Conservation (phyloP, 441 rosid species). For the Iberis amara region DNA sequence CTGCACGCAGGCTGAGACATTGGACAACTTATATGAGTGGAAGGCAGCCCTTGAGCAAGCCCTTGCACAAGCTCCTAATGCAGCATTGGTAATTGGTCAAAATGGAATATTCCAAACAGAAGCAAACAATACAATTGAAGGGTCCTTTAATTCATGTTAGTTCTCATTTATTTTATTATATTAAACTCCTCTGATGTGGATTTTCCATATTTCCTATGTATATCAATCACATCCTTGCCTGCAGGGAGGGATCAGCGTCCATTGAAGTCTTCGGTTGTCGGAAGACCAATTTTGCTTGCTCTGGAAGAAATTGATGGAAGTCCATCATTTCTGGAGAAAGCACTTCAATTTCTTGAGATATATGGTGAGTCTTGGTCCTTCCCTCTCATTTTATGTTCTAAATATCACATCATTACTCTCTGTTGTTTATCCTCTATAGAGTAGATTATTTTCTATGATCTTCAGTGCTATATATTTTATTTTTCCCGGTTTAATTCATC, state of each 20-base stretch:
- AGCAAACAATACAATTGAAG: conserved; percentile 57
- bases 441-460: neutral
- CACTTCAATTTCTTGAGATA: conserved; percentile 84
- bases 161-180: conserved; percentile 24
- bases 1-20: conserved; percentile 73
- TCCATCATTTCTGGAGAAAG: conserved; percentile 97
- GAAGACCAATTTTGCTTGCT: conserved; percentile 97
- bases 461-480: neutral
- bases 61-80: conserved; percentile 93
- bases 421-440: neutral
- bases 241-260: conserved; percentile 88
- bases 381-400: neutral
- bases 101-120: conserved; percentile 85
- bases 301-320: conserved; percentile 97
- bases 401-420: neutral
- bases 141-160: conserved; percentile 80
- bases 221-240: conserved; percentile 23
- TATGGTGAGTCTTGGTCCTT: conserved; percentile 50
- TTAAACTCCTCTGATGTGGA: conserved; percentile 7
- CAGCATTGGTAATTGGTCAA: conserved; percentile 86
- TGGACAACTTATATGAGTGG: conserved; percentile 88
- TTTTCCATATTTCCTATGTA: conserved; percentile 2
- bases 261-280: conserved; percentile 83
- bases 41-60: conserved; percentile 84
- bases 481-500: neutral